Evolutionary conservation across 352 stramenopile genomes (phyloP), one percentile per base, ranked within the genome.

Genomic region (Phytopythium delawarense): DNA sequence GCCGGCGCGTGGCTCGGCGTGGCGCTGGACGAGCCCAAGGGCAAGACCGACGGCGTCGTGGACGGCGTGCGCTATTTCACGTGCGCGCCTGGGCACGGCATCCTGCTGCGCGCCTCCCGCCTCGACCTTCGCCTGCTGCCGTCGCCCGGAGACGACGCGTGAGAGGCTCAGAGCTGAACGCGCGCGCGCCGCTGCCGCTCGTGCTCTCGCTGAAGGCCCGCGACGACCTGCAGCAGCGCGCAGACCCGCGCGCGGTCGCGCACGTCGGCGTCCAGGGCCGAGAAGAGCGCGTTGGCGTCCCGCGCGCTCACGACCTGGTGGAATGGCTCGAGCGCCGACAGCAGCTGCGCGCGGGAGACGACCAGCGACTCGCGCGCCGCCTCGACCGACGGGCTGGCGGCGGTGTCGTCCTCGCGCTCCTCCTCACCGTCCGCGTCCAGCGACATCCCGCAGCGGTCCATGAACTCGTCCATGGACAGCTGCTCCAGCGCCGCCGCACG

Each of bases 1-100:
- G 66, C 69, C 0, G 84, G 78, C 20, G 77, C 68, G n/a, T 93
- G 84, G 84, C 74, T 91, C 48, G 84, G 84, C 21, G 80, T 93
- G n/a, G 81, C 90, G 59, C 70, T 91, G 7, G 72, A 65, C 25
- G 69, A 87, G 50, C 62, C 72, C 58, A 80, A 84, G 40, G 84
- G 84, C 55, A 88, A 89, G 52, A 76, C 90, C 69, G 79, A 80
- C 56, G 84, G 84, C 23, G 79, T 66, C 0, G 78, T 93, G 13
- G 66, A 83, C 46, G 79, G 79, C 34, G 50, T 78, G 30, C 69
- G 76, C 45, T 93, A 93, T 59, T 93, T 93, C 53, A 75, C 48
- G 34, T 91, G 81, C 46, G 51, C 75, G 8, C 54, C 63, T 13
- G 64, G 79, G 51, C 78, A 89, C 53, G 79, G 82, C 30, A 83